Conservation (phyloP, 495 filamentous ascomycete species). For the Rhypophila decipiens region DNA sequence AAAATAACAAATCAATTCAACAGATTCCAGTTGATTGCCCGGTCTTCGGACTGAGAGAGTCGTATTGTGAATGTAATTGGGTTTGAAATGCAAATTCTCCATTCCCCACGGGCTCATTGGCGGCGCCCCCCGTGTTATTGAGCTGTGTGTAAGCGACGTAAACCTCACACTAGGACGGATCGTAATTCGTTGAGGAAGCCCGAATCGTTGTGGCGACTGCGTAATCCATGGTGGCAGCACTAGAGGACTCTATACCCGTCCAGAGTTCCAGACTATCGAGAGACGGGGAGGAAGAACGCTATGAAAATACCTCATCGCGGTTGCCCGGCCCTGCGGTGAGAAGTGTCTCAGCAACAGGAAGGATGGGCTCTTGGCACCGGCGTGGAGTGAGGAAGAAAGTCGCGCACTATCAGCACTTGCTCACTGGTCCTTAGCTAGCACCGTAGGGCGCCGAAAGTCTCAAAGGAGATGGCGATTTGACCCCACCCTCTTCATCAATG, state of each 20-base stretch:
- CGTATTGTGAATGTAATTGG: no score
- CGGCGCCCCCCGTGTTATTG: neutral
- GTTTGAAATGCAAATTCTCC: no score
- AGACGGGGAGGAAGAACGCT: neutral
- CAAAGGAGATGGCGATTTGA: slow-evolving; percentile 1
- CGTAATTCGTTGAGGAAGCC: neutral
- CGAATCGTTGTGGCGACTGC: neutral
- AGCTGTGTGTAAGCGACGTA: neutral
- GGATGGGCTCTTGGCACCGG: neutral
- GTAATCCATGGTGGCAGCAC: neutral
- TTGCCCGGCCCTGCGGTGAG: neutral
- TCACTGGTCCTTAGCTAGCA: no score
- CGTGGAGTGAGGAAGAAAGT: slow-evolving; percentile 10
- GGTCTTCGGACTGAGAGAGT: no score
- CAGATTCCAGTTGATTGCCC: no score
- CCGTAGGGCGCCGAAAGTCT: no score
- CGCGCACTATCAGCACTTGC: slow-evolving; percentile 16
- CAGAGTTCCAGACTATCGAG: no score
- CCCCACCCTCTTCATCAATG: slow-evolving; percentile 13
- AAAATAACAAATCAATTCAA: no score
- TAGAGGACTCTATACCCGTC: no score
- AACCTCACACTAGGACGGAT: neutral
- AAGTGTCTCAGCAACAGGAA: neutral
- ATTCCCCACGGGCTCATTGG: neutral
- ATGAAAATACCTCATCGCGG: neutral